Evolutionary conservation across 2,329 filamentous ascomycete species (phyloP).

Genomic region (Epichloe gansuensis): DNA sequence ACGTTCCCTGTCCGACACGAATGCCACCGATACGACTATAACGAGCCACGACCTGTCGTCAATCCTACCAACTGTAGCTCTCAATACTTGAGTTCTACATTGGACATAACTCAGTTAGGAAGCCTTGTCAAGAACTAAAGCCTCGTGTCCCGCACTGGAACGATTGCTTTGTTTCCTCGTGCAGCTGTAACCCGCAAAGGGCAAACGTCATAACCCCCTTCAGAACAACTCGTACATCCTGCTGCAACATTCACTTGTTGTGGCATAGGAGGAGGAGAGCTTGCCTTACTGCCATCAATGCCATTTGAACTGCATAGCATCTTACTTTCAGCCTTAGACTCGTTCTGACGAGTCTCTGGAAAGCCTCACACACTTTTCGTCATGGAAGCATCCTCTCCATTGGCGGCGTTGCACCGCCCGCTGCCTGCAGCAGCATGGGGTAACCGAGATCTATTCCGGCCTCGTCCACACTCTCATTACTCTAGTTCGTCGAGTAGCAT

Average conservation of each 20-base stretch:
- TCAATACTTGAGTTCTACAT: neutral
- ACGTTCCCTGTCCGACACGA: slow-evolving; percentile 12
- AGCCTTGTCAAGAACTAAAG: neutral
- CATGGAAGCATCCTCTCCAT: slow-evolving; percentile 90
- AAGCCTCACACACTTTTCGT: slow-evolving; percentile 10
- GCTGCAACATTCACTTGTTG: slow-evolving; percentile 23
- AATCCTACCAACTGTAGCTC: slow-evolving; percentile 3
- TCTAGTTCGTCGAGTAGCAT: slow-evolving; percentile 43
- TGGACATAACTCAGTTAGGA: neutral
- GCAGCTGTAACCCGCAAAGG: neutral
- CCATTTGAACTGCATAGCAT: neutral
- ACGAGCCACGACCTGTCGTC: slow-evolving; percentile 15
- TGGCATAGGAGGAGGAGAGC: slow-evolving; percentile 6
- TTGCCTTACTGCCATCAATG: slow-evolving; percentile 2
- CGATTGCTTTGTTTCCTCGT: slow-evolving; percentile 1
- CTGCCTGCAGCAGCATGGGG: slow-evolving; percentile 48
- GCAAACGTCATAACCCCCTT: neutral
- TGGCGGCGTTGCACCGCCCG: slow-evolving; percentile 81
- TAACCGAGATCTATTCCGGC: slow-evolving; percentile 37
- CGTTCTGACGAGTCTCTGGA: slow-evolving; percentile 4
- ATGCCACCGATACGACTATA: slow-evolving; percentile 22
- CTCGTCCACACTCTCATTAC: slow-evolving; percentile 34
- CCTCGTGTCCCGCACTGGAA: neutral
- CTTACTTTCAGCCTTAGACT: neutral
- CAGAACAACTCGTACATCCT: neutral